A percentile compares a stretch with the other conserved stretches of the same genome.
Evolutionary conservation across 2,329 filamentous ascomycete species (phyloP).

Genomic region (Colletotrichum eleusines): DNA sequence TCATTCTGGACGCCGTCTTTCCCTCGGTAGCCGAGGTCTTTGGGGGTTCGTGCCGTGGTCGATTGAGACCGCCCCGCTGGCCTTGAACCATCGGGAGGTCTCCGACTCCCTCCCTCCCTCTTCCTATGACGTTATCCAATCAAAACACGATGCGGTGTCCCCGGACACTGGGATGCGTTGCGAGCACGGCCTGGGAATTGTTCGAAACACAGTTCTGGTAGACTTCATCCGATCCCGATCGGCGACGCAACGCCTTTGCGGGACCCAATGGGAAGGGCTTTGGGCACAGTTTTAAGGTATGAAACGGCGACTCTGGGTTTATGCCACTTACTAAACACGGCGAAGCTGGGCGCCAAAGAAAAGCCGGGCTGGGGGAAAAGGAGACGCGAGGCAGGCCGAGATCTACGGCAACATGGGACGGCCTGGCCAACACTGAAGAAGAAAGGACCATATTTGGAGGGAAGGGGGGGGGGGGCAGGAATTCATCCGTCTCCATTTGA

Average conservation of each 20-base stretch:
- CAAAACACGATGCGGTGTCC: background rate
- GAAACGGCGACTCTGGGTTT: background rate
- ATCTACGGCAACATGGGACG: background rate
- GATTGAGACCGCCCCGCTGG: background rate
- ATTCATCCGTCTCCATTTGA: background rate
- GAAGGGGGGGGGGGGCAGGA: too few species aligned
- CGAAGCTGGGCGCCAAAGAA: background rate
- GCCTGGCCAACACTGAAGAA: background rate
- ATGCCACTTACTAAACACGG: background rate
- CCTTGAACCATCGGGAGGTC: background rate
- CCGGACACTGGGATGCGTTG: too few species aligned
- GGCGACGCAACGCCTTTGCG: background rate
- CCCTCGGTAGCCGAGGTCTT: background rate
- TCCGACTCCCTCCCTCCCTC: background rate
- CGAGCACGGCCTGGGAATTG: background rate
- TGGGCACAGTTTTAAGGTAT: background rate
- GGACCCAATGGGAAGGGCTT: background rate
- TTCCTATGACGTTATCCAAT: background rate
- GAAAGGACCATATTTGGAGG: background rate
- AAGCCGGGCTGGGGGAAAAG: too few species aligned
- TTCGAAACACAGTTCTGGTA: background rate
- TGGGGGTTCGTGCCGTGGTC: too few species aligned
- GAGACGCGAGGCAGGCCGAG: background rate
- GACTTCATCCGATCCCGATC: background rate
- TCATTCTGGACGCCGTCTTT: background rate